These are phyloP conservation scores for Cenococcum geophilum DNA, from an alignment of 495 filamentous ascomycete genomes.

Conservation along the genomic window DNA sequence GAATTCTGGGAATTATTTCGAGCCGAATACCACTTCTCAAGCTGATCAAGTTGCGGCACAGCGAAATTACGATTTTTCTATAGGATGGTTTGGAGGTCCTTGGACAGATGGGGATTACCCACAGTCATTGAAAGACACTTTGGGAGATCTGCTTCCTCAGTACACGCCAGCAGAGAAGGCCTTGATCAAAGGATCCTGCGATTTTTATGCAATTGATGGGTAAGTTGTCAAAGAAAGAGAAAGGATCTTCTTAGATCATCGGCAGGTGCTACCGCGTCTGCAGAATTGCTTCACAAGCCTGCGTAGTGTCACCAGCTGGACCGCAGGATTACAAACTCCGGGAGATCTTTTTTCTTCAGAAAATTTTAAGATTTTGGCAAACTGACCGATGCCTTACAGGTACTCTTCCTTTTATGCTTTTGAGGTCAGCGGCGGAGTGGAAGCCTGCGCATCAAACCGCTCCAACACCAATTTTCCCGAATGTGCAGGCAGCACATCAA, in stretches of 20 bases:
- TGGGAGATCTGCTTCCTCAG: slow-evolving; percentile 38
- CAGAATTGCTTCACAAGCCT: too few relatives aligned
- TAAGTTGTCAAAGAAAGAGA: slow-evolving; percentile 29
- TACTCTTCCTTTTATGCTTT: slow-evolving; percentile 33
- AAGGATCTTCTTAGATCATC: too few relatives aligned
- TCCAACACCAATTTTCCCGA: slow-evolving; percentile 40
- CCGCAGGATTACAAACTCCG: not conserved
- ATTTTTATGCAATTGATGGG: slow-evolving; percentile 43
- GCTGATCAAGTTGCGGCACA: slow-evolving; percentile 35
- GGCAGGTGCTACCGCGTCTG: too few relatives aligned
- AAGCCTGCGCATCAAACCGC: slow-evolving; percentile 39
- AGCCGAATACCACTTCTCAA: slow-evolving; percentile 35
- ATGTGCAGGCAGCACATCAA: slow-evolving; percentile 32
- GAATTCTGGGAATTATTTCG: slow-evolving; percentile 39
- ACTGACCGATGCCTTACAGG: not conserved
- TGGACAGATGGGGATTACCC: slow-evolving; percentile 42
- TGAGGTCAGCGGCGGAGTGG: slow-evolving; percentile 29
- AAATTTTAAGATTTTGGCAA: not conserved
- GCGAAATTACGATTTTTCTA: slow-evolving; percentile 26
- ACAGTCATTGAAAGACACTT: slow-evolving; percentile 38
- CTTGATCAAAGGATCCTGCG: slow-evolving; percentile 43
- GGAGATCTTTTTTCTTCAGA: not conserved
- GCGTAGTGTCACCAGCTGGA: not conserved
- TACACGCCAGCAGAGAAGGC: slow-evolving; percentile 37
- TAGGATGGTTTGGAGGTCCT: slow-evolving; percentile 31